These are phyloP conservation scores for Phytophthora crassamura DNA, from an alignment of 352 stramenopile genomes.

Conservation along the genomic window DNA sequence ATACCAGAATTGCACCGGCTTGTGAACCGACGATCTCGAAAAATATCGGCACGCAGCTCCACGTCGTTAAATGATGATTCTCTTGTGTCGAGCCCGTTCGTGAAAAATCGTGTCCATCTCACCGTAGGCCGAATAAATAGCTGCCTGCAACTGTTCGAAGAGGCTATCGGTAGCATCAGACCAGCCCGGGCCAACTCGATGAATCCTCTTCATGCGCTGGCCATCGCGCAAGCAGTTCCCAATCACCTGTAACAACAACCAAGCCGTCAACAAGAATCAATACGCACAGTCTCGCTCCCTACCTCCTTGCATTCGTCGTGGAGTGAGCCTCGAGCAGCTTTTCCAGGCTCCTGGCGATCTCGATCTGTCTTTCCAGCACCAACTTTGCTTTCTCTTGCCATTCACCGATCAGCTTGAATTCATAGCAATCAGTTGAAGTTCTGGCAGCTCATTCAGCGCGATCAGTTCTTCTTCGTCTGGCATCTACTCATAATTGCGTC, in stretches of 20 bases:
- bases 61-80: slow-evolving; percentile 46
- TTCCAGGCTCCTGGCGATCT: slow-evolving; percentile 66
- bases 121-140: slow-evolving; percentile 43
- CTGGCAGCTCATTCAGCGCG: slow-evolving; percentile 24
- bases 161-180: slow-evolving; percentile 31
- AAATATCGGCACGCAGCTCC: slow-evolving; percentile 59
- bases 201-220: slow-evolving; percentile 35
- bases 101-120: slow-evolving; percentile 52
- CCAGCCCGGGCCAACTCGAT: slow-evolving; percentile 28
- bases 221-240: slow-evolving; percentile 29
- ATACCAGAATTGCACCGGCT: slow-evolving; percentile 50
- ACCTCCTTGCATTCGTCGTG: slow-evolving; percentile 35
- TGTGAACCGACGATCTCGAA: slow-evolving; percentile 46
- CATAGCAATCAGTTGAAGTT: neutral
- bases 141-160: slow-evolving; percentile 46
- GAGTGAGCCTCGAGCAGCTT: slow-evolving; percentile 48
- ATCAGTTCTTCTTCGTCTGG: slow-evolving; percentile 26
- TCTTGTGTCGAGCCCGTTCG: slow-evolving; percentile 37
- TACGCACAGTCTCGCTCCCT: neutral
- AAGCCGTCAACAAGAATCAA: slow-evolving; percentile 5
- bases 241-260: slow-evolving; percentile 28
- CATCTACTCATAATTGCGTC: slow-evolving; percentile 34
- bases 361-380: slow-evolving; percentile 70
- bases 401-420: neutral
- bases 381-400: slow-evolving; percentile 28